Percentiles rank a stretch among this genome's conserved stretches.
These are phyloP conservation scores for Calycina herbarum DNA, from an alignment of 2,329 filamentous ascomycete species.

Conservation along the genomic window DNA sequence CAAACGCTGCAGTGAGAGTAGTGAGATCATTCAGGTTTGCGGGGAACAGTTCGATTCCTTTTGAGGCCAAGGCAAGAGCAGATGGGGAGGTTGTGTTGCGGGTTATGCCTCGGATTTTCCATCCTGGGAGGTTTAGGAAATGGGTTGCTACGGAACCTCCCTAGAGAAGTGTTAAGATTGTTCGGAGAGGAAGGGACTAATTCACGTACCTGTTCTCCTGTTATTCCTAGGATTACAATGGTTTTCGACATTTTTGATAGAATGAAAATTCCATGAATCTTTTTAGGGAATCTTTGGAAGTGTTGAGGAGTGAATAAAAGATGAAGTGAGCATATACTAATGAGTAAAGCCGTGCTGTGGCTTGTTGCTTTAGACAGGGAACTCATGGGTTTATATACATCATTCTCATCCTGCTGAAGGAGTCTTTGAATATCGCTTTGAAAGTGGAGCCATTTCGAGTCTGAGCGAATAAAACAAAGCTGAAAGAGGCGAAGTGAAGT, in stretches of 20 bases:
- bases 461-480: too few relatives aligned
- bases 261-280: neutral
- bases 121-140: slow-evolving; percentile 21
- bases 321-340: neutral
- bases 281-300: neutral
- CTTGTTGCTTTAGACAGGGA: neutral
- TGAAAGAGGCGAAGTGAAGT: neutral
- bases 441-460: too few relatives aligned
- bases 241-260: slow-evolving; percentile 31
- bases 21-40: slow-evolving; percentile 43
- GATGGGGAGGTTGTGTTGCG: slow-evolving; percentile 19
- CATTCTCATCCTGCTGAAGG: neutral
- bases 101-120: slow-evolving; percentile 26
- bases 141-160: slow-evolving; percentile 26
- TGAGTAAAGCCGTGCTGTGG: neutral
- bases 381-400: neutral
- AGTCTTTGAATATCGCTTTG: too few relatives aligned
- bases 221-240: slow-evolving; percentile 40
- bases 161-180: slow-evolving; percentile 11
- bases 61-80: slow-evolving; percentile 39
- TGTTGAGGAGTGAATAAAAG: neutral
- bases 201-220: slow-evolving; percentile 35
- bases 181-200: neutral
- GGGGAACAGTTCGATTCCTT: slow-evolving; percentile 43
- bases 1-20: slow-evolving; percentile 44